Conservation (phyloP, 805 yeast genomes). For the Kazachstania africana region DNA sequence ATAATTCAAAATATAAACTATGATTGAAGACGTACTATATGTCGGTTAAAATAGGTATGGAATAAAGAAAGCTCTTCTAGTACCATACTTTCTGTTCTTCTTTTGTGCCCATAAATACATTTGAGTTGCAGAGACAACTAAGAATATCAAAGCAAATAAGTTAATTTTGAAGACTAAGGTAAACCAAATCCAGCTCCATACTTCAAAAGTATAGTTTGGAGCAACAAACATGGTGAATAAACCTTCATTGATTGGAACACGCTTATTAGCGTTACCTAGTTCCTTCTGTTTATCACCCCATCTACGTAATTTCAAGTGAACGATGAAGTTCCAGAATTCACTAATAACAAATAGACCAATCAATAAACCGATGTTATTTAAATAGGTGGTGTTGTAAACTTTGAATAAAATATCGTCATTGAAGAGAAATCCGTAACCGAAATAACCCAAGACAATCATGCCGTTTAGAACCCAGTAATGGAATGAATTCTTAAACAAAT, state of each 20-base stretch:
- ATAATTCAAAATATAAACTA: too few relatives aligned
- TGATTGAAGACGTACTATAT: too few relatives aligned
- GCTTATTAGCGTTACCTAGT: slow-evolving; percentile 24
- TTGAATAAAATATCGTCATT: slow-evolving; percentile 9
- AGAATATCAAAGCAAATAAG: slow-evolving; percentile 64
- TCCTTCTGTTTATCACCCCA: slow-evolving; percentile 30
- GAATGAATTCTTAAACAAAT: slow-evolving; percentile 75
- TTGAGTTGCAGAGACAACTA: slow-evolving; percentile 59
- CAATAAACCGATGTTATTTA: slow-evolving; percentile 20
- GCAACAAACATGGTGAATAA: slow-evolving; percentile 73
- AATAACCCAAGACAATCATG: slow-evolving; percentile 37
- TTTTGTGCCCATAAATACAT: slow-evolving; percentile 90
- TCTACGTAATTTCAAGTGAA: slow-evolving; percentile 58
- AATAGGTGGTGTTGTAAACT: slow-evolving; percentile 8
- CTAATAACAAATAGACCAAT: slow-evolving; percentile 40
- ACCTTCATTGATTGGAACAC: slow-evolving; percentile 55
- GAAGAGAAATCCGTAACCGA: slow-evolving; percentile 34
- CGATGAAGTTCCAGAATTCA: slow-evolving; percentile 60
- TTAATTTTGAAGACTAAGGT: slow-evolving; percentile 59
- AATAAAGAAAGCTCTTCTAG: slow-evolving; percentile 62
- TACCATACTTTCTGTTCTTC: slow-evolving; percentile 74
- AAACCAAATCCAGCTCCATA: slow-evolving; percentile 59
- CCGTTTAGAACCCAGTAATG: slow-evolving; percentile 96
- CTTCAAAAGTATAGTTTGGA: slow-evolving; percentile 91
- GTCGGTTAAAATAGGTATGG: slow-evolving; percentile 61